Percentiles rank a stretch among this genome's conserved stretches.
These are phyloP conservation scores for Neospora caninum DNA, from an alignment of 169 alveolate species.

Conservation along the genomic window DNA sequence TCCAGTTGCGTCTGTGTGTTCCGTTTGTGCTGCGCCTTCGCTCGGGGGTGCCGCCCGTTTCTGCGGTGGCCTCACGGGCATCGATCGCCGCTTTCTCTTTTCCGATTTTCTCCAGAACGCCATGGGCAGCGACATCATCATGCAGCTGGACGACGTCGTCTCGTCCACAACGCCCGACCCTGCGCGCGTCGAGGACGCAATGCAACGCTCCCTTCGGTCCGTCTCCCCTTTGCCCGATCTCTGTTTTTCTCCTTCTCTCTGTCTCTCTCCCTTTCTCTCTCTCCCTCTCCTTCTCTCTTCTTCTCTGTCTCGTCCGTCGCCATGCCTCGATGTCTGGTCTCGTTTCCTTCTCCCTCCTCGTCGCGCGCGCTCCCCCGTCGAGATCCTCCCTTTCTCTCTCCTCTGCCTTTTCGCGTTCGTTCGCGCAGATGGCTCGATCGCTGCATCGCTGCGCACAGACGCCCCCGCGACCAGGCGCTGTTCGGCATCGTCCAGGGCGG, in stretches of 20 bases:
- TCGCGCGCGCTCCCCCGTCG: neutral
- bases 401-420: neutral
- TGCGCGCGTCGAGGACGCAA: conserved; percentile 86
- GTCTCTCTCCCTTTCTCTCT: neutral
- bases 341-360: neutral
- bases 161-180: conserved; percentile 79
- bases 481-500: conserved; percentile 99
- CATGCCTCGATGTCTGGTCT: neutral
- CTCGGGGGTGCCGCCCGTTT: neutral
- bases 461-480: conserved; percentile 90
- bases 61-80: neutral
- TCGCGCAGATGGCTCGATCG: conserved; percentile 87
- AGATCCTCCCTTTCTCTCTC: neutral
- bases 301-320: neutral
- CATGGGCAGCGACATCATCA: conserved; percentile 97
- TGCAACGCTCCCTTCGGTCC: conserved; percentile 92
- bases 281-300: neutral
- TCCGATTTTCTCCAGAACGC: conserved; percentile 79
- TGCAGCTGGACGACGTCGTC: conserved; percentile 99
- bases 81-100: neutral
- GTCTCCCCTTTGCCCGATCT: no score
- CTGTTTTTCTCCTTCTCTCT: neutral
- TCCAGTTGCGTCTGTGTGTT: neutral
- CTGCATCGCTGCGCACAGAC: conserved; percentile 94
- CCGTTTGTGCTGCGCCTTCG: neutral